These are phyloP conservation scores for Funneliformis mosseae DNA, from an alignment of 192 early-diverging fungal genomes.

Conservation along the genomic window DNA sequence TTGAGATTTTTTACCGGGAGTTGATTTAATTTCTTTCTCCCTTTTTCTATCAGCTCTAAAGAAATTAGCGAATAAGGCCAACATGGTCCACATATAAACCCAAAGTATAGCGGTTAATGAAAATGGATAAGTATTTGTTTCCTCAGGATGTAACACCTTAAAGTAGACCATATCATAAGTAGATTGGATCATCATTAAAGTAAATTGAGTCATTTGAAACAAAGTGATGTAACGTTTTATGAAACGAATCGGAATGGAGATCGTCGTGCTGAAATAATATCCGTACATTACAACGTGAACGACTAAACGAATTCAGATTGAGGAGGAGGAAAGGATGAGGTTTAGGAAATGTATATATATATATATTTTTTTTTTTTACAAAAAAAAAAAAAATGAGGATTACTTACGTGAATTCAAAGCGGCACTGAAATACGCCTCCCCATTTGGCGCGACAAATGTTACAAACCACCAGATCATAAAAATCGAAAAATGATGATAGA, in stretches of 20 bases:
- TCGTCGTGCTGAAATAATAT: constrained; percentile 59
- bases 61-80: constrained; percentile 66
- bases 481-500: constrained; percentile 69
- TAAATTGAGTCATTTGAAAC: constrained; percentile 71
- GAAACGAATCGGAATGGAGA: constrained; percentile 59
- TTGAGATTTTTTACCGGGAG: neutral
- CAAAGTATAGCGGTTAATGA: constrained; percentile 55
- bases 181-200: constrained; percentile 59
- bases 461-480: constrained; percentile 67
- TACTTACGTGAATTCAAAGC: constrained; percentile 31
- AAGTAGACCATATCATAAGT: constrained; percentile 47
- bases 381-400: neutral
- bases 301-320: too few species aligned
- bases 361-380: neutral
- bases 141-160: constrained; percentile 33
- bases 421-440: constrained; percentile 49
- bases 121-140: constrained; percentile 49
- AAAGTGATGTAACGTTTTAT: constrained; percentile 65
- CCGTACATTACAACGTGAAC: constrained; percentile 72
- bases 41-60: constrained; percentile 52
- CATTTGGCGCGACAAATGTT: constrained; percentile 56
- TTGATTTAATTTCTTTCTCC: constrained; percentile 35
- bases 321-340: constrained; percentile 53
- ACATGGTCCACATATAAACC: constrained; percentile 69
- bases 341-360: constrained; percentile 36